A percentile compares a stretch with the other conserved stretches of the same genome.
Evolutionary conservation across 23 red algal species (phyloP).

Genomic region (Pyropia haitanensis): DNA sequence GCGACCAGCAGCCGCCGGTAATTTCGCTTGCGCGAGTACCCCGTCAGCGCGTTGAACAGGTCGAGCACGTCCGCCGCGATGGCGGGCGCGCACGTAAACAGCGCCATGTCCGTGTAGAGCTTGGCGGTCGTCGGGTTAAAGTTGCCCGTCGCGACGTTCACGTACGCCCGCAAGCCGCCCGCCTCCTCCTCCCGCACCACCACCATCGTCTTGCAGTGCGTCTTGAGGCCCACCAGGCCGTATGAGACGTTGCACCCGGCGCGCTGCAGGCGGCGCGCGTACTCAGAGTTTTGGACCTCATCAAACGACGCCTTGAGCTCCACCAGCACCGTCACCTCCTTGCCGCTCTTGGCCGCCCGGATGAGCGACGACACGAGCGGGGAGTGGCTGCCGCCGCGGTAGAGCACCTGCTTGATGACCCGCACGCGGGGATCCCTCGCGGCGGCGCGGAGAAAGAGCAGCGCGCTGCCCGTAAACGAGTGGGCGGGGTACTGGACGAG

Average conservation of each 20-base stretch:
- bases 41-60: conserved; percentile 86
- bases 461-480: conserved; percentile 66
- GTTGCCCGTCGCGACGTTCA: conserved; percentile 85
- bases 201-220: conserved; percentile 84
- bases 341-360: conserved; percentile 82
- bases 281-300: conserved; percentile 87
- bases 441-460: conserved; percentile 73
- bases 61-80: conserved; percentile 88
- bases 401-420: conserved; percentile 78
- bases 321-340: conserved; percentile 91
- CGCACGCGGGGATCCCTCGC: conserved; percentile 68
- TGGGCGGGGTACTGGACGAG: conserved; percentile 70
- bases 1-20: conserved; percentile 70
- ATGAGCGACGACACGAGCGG: conserved; percentile 76
- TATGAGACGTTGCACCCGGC: conserved; percentile 95
- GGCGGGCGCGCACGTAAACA: conserved; percentile 68
- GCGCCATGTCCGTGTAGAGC: conserved; percentile 79
- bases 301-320: conserved; percentile 95
- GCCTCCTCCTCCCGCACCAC: conserved; percentile 78
- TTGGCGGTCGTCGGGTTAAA: conserved; percentile 90
- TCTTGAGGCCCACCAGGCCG: conserved; percentile 84
- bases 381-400: conserved; percentile 78
- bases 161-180: conserved; percentile 57
- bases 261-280: conserved; percentile 59
- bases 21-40: conserved; percentile 52